Conservation (phyloP, 148 eudicot species). For the Selenicereus undatus region DNA sequence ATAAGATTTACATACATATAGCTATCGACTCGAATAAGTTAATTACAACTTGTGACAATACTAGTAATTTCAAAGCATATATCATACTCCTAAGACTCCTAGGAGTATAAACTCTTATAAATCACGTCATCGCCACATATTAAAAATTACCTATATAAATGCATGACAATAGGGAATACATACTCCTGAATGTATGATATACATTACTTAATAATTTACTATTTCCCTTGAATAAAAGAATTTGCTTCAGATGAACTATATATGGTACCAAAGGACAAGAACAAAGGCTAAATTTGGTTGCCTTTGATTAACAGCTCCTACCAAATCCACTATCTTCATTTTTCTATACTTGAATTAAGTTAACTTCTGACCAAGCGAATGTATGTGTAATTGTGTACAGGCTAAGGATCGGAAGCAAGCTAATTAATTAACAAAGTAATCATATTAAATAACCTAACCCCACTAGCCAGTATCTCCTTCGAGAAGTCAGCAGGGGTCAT, state of each 20-base stretch:
- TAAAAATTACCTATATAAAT: no score
- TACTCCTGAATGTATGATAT: no score
- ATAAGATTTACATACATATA: no score
- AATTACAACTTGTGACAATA: no score
- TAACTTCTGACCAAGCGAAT: not conserved
- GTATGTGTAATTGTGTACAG: not conserved
- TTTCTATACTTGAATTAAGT: not conserved
- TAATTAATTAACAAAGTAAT: not conserved
- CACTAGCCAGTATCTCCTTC: constrained; percentile 15
- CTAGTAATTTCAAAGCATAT: no score
- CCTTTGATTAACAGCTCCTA: not conserved
- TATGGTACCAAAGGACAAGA: not conserved
- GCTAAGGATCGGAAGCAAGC: no score
- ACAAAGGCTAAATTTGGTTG: no score
- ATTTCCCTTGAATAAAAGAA: not conserved
- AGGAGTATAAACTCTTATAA: no score
- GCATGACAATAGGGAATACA: no score
- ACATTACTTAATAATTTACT: not conserved
- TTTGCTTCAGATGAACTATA: not conserved
- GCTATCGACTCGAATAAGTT: no score
- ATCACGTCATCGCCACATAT: no score
- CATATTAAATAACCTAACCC: constrained; percentile 10
- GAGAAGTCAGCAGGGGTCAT: not conserved
- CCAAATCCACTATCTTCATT: constrained; percentile 23
- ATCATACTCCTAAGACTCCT: no score